Percentiles rank a stretch among this genome's conserved stretches.
phyloP scores from a whole-genome alignment of 306 rosid genomes.

The Malus sieversii region DNA sequence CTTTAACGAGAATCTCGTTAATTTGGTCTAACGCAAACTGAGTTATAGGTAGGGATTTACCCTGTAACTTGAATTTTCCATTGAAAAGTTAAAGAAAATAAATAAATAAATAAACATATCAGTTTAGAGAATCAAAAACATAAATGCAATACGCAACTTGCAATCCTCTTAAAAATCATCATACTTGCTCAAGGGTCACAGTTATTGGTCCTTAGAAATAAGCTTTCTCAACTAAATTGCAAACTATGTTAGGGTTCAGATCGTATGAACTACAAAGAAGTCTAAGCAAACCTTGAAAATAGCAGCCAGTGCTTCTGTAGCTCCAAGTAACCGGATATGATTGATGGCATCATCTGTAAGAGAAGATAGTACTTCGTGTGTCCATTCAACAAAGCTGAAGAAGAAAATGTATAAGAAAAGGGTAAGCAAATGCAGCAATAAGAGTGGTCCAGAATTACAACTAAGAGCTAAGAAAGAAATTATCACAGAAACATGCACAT shows the following conservation, averaged over 20 bases:
- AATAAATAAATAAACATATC: not conserved
- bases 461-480: not conserved
- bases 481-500: not conserved
- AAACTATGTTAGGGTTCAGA: not conserved
- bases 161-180: not conserved
- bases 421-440: slow-evolving; percentile 12
- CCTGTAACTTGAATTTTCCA: not conserved
- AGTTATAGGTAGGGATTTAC: not conserved
- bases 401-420: slow-evolving; percentile 20
- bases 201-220: not conserved
- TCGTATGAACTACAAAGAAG: slow-evolving; percentile 10
- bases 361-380: slow-evolving; percentile 70
- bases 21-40: not conserved
- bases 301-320: slow-evolving; percentile 64
- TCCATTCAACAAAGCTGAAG: slow-evolving; percentile 88
- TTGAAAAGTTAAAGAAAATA: not conserved
- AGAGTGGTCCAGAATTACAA: not conserved
- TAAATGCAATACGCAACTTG: not conserved
- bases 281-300: slow-evolving; percentile 72
- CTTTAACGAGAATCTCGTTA: not conserved
- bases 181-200: not conserved
- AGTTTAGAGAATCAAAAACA: not conserved
- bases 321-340: slow-evolving; percentile 80
- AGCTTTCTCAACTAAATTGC: not conserved
- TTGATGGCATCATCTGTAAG: slow-evolving; percentile 47